Percentiles rank a stretch among this genome's conserved stretches.
Evolutionary conservation across 352 stramenopile species (phyloP).

Genomic region (Thalassiosira hispida): DNA sequence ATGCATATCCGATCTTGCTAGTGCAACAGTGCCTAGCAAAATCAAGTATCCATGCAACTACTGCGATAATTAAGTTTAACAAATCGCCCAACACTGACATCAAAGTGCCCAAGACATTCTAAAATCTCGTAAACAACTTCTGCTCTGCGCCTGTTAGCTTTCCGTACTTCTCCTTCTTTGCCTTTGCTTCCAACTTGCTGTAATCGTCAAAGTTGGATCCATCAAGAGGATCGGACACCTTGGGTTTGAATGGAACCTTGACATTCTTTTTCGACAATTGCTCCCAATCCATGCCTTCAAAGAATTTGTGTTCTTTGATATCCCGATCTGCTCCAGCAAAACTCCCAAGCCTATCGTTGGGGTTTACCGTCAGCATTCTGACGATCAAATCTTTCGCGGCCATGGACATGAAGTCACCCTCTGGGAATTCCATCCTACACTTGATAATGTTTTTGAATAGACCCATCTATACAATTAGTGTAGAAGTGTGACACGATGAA

Average conservation of each 20-base stretch:
- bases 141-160: conserved; percentile 45
- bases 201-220: conserved; percentile 75
- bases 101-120: too few relatives aligned
- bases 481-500: background rate
- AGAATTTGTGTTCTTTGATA: conserved; percentile 65
- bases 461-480: conserved; percentile 72
- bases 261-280: conserved; percentile 45
- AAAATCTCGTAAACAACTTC: conserved; percentile 50
- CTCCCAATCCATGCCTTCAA: conserved; percentile 58
- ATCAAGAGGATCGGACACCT: conserved; percentile 68
- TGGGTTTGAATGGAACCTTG: conserved; percentile 64
- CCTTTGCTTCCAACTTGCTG: conserved; percentile 47
- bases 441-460: conserved; percentile 93
- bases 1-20: too few relatives aligned
- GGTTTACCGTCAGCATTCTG: conserved; percentile 54
- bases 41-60: too few relatives aligned
- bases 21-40: too few relatives aligned
- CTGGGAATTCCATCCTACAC: conserved; percentile 86
- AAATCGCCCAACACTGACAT: too few relatives aligned
- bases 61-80: too few relatives aligned
- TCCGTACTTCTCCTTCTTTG: conserved; percentile 37
- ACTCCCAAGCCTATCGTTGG: conserved; percentile 58
- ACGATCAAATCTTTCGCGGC: conserved; percentile 77
- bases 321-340: conserved; percentile 54
- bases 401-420: conserved; percentile 18